Percentiles rank a stretch among this genome's conserved stretches.
phyloP scores from a whole-genome alignment of 495 filamentous ascomycete genomes.

The Trichoderma parareesei region DNA sequence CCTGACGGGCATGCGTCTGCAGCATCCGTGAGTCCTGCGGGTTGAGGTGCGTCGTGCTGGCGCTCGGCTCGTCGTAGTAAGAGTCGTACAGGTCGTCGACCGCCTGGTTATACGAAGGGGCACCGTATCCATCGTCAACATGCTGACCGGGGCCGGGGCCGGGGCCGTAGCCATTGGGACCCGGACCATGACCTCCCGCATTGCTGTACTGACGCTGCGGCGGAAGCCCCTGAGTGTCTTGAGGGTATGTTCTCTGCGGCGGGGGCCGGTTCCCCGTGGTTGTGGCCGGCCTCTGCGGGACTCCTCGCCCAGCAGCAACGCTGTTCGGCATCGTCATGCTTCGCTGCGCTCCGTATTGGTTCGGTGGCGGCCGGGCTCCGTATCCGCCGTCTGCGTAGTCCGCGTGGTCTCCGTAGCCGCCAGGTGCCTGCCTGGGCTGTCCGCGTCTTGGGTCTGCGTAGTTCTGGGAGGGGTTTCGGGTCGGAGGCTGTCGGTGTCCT shows the following conservation, averaged over 20 bases:
- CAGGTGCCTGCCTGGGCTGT: slow-evolving; percentile 22
- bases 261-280: slow-evolving; percentile 18
- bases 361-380: slow-evolving; percentile 18
- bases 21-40: slow-evolving; percentile 9
- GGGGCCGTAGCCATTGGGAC: slow-evolving; percentile 17
- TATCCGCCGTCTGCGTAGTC: slow-evolving; percentile 28
- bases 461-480: slow-evolving; percentile 23
- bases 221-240: slow-evolving; percentile 36
- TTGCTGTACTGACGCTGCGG: slow-evolving; percentile 21
- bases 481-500: slow-evolving; percentile 26
- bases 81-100: slow-evolving; percentile 49
- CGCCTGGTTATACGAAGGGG: slow-evolving; percentile 25
- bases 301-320: slow-evolving; percentile 33
- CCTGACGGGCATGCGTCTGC: slow-evolving; percentile 19
- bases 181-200: slow-evolving; percentile 8
- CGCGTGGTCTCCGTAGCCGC: slow-evolving; percentile 26
- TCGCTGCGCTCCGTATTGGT: slow-evolving; percentile 34
- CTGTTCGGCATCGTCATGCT: slow-evolving; percentile 51
- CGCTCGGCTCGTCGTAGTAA: slow-evolving; percentile 40
- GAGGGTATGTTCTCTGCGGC: slow-evolving; percentile 40
- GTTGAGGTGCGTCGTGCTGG: slow-evolving; percentile 14
- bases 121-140: slow-evolving; percentile 17
- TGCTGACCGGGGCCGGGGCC: no score
- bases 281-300: slow-evolving; percentile 25
- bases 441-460: slow-evolving; percentile 35